Evolutionary conservation across 768 basidiomycete genomes (phyloP).

Genomic region (Termitomyces bulborhizus): DNA sequence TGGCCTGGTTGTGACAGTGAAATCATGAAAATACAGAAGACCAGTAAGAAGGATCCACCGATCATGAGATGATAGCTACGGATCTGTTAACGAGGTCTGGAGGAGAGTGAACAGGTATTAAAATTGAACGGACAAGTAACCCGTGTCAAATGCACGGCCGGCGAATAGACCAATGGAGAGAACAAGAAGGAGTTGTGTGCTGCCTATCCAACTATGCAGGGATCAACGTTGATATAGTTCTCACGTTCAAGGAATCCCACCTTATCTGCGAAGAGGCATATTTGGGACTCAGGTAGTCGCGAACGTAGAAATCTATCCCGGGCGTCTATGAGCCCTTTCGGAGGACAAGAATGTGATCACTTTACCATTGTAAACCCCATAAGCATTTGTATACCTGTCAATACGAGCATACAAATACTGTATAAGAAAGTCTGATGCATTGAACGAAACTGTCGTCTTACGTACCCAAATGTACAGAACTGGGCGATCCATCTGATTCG

Average conservation of each 20-base stretch:
- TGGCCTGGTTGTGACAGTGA: slow-evolving; percentile 22
- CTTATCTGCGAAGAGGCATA: slow-evolving; percentile 22
- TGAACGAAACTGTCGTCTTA: not conserved
- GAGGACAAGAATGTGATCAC: not conserved
- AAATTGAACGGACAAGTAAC: slow-evolving; percentile 18
- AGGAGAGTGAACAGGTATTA: not conserved
- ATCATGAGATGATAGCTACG: slow-evolving; percentile 22
- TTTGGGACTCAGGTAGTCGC: slow-evolving; percentile 14
- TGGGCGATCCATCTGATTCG: slow-evolving; percentile 16
- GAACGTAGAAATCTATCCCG: slow-evolving; percentile 20
- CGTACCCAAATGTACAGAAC: slow-evolving; percentile 21
- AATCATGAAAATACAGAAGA: slow-evolving; percentile 27
- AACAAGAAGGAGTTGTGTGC: slow-evolving; percentile 19
- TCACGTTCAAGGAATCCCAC: not conserved
- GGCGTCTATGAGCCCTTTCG: not conserved
- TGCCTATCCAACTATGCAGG: slow-evolving; percentile 22
- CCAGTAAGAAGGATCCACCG: slow-evolving; percentile 20
- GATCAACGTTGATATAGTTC: not conserved
- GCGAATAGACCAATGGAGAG: slow-evolving; percentile 19
- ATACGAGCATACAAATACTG: not conserved
- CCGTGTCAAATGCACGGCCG: slow-evolving; percentile 20
- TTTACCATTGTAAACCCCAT: slow-evolving; percentile 19
- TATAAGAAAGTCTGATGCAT: not conserved
- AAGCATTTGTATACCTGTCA: slow-evolving; percentile 18
- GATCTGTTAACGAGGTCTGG: not conserved